Evolutionary conservation across 2,329 filamentous ascomycete genomes (phyloP).

Genomic region (Monosporascus sp.): DNA sequence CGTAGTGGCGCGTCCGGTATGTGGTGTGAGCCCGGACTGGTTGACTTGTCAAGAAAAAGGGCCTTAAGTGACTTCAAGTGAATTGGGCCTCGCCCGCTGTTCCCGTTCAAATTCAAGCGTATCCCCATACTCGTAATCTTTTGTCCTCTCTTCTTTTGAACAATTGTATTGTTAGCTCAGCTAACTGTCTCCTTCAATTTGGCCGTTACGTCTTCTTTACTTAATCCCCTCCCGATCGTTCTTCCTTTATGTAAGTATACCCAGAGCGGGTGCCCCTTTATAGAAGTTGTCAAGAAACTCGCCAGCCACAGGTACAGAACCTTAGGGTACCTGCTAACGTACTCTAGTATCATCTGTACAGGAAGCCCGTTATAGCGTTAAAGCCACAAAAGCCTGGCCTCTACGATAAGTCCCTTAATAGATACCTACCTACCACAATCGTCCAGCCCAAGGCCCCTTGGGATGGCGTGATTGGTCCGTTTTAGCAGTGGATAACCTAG

Average conservation of each 20-base stretch:
- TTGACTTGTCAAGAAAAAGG: too few species aligned
- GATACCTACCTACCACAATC: background rate
- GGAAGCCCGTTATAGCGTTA: background rate
- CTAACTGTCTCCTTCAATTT: background rate
- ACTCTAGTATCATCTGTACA: background rate
- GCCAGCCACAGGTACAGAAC: too few species aligned
- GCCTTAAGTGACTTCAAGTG: too few species aligned
- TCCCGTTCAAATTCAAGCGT: background rate
- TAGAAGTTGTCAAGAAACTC: too few species aligned
- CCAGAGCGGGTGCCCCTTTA: too few species aligned
- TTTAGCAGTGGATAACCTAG: background rate
- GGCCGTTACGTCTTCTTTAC: background rate
- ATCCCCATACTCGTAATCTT: background rate
- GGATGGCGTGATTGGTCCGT: background rate
- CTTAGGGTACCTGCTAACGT: too few species aligned
- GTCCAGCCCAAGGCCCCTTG: background rate
- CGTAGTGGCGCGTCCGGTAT: too few species aligned
- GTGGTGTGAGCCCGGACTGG: too few species aligned
- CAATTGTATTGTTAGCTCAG: background rate
- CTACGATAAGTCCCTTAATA: background rate
- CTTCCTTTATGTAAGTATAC: too few species aligned
- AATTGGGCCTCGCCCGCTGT: background rate
- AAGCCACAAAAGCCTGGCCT: background rate
- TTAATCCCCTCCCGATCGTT: background rate
- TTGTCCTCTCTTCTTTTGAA: background rate